Percentiles rank a stretch among this genome's conserved stretches.
Evolutionary conservation across 768 basidiomycete species (phyloP).

Genomic region (Boletus bicolor): DNA sequence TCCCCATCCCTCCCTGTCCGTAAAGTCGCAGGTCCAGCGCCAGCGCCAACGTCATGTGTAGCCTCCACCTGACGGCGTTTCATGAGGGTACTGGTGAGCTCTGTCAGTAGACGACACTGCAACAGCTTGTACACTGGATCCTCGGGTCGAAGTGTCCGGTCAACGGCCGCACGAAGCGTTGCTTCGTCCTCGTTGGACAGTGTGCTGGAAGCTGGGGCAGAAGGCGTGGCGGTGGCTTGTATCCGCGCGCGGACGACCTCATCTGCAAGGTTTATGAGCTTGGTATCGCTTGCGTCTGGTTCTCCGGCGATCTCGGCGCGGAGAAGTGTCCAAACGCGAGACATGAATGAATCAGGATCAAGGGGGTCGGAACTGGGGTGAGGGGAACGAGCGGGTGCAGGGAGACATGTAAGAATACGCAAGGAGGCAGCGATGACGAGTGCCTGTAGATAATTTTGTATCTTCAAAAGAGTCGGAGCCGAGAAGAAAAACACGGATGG

Average conservation of each 20-base stretch:
- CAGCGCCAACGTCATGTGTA: not conserved
- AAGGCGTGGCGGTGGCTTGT: conserved; percentile 10
- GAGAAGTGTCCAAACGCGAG: conserved; percentile 65
- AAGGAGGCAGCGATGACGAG: conserved; percentile 62
- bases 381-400: conserved; percentile 15
- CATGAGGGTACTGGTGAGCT: conserved; percentile 31
- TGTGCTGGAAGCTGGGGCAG: not conserved
- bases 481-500: conserved; percentile 69
- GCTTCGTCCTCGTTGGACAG: conserved; percentile 44
- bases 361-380: conserved; percentile 6
- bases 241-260: conserved; percentile 61
- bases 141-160: conserved; percentile 54
- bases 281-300: conserved; percentile 40
- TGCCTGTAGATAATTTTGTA: conserved; percentile 72
- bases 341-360: conserved; percentile 41
- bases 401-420: conserved; percentile 50
- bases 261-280: conserved; percentile 67
- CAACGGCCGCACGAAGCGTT: conserved; percentile 55
- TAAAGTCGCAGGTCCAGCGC: conserved; percentile 24
- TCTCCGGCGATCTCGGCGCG: conserved; percentile 48
- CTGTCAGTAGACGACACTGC: conserved; percentile 53
- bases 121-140: conserved; percentile 69
- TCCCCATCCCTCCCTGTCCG: conserved; percentile 31
- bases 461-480: conserved; percentile 47
- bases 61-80: conserved; percentile 12